Evolutionary conservation across 257 asterid genomes (phyloP).

Genomic region (Linaria vulgaris): DNA sequence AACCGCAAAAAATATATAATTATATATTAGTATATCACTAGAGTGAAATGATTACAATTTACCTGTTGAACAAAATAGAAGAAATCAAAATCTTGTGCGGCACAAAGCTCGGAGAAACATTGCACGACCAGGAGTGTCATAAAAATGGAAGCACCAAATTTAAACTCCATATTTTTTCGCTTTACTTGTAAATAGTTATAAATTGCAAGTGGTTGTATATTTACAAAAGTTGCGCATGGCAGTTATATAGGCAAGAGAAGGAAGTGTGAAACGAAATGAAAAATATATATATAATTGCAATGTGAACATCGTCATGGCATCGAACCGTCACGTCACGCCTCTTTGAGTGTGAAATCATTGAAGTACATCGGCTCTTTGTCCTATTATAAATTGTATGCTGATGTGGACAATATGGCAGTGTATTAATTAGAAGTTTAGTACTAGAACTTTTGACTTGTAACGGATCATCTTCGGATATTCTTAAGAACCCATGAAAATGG

Average conservation of each 20-base stretch:
- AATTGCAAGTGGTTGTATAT: not conserved
- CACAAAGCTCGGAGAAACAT: conserved; percentile 29
- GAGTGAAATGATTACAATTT: not conserved
- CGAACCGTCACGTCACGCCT: conserved; percentile 11
- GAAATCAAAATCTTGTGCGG: conserved; percentile 65
- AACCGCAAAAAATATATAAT: too few relatives aligned
- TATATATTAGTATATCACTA: not conserved
- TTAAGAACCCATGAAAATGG: not conserved
- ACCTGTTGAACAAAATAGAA: conserved; percentile 90
- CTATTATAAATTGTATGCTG: not conserved
- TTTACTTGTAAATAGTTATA: not conserved
- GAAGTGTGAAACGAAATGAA: too few relatives aligned
- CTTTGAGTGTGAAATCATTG: conserved; percentile 26
- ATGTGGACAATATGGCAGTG: conserved; percentile 18
- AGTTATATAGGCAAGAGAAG: conserved; percentile 25
- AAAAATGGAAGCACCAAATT: conserved; percentile 20
- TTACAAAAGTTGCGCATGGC: not conserved
- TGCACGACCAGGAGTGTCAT: conserved; percentile 42
- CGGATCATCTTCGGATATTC: conserved; percentile 29
- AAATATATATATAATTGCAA: conserved; percentile 12
- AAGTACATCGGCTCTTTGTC: not conserved
- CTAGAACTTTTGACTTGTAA: not conserved
- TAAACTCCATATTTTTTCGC: conserved; percentile 27
- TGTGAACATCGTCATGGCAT: conserved; percentile 2
- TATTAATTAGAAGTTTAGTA: not conserved